Conservation (phyloP, 768 basidiomycete genomes). For the Cubamyces sp. region DNA sequence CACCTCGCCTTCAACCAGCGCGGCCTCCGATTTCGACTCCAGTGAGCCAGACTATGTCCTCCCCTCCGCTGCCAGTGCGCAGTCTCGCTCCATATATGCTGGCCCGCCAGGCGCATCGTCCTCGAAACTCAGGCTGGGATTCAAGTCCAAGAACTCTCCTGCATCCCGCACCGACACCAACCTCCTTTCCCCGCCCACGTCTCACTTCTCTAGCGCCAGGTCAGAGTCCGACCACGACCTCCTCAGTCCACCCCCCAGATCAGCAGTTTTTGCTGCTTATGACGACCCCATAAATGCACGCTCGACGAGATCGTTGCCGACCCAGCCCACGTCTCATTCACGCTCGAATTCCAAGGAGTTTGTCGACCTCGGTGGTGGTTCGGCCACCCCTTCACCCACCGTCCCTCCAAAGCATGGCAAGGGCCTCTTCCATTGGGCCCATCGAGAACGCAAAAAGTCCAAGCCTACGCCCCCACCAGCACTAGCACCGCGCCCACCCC, state of each 20-base stretch:
- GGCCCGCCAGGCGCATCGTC: constrained; percentile 38
- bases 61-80: constrained; percentile 11
- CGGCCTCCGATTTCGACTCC: constrained; percentile 26
- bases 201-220: constrained; percentile 40
- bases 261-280: constrained; percentile 64
- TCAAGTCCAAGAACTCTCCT: constrained; percentile 34
- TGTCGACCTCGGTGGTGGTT: constrained; percentile 12
- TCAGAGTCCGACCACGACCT: constrained; percentile 50
- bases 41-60: constrained; percentile 24
- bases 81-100: constrained; percentile 20
- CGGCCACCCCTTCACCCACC: constrained; percentile 11
- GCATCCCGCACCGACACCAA: constrained; percentile 38
- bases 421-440: constrained; percentile 48
- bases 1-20: constrained; percentile 18
- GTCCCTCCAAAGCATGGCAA: constrained; percentile 37
- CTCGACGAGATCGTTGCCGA: constrained; percentile 70
- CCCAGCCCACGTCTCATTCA: constrained; percentile 30
- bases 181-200: constrained; percentile 36
- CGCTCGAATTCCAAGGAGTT: constrained; percentile 18
- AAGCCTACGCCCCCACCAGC: constrained; percentile 39
- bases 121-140: constrained; percentile 50
- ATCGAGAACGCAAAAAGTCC: constrained; percentile 45
- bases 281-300: constrained; percentile 53
- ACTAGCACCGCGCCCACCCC: constrained; percentile 23
- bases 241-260: constrained; percentile 62